Percentiles rank a stretch among this genome's conserved stretches.
phyloP scores from a whole-genome alignment of 495 filamentous ascomycete genomes.

The Annulohypoxylon maeteangense region DNA sequence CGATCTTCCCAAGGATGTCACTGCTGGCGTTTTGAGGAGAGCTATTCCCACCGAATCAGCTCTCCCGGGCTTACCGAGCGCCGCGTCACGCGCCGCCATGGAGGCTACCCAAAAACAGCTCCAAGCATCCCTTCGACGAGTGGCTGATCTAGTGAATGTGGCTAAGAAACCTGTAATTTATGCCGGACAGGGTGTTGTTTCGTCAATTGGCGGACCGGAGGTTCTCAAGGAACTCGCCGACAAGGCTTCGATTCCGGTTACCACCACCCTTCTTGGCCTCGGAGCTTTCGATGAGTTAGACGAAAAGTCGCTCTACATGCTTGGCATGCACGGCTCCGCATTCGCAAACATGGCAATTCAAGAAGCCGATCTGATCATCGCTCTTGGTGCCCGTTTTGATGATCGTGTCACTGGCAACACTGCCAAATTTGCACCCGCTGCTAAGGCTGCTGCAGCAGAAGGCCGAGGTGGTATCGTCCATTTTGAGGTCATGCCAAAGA shows the following conservation, averaged over 20 bases:
- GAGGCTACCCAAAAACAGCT: conserved; percentile 68
- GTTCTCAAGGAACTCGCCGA: conserved; percentile 75
- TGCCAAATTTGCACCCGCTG: conserved; percentile 73
- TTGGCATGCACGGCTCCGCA: conserved; percentile 83
- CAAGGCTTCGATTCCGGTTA: conserved; percentile 79
- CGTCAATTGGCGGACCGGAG: conserved; percentile 70
- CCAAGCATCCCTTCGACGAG: conserved; percentile 67
- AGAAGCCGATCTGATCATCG: conserved; percentile 80
- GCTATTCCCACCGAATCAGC: conserved; percentile 75
- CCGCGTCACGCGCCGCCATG: conserved; percentile 72
- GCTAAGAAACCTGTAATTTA: conserved; percentile 83
- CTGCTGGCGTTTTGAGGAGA: conserved; percentile 69
- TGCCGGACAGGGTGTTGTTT: conserved; percentile 76
- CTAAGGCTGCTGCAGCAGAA: conserved; percentile 73
- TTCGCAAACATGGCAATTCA: conserved; percentile 86
- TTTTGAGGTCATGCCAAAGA: conserved; percentile 86
- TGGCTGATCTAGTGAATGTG: conserved; percentile 74
- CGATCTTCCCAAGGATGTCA: conserved; percentile 83
- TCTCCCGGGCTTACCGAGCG: conserved; percentile 73
- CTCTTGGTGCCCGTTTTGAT: conserved; percentile 79
- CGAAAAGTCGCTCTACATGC: conserved; percentile 81
- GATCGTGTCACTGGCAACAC: conserved; percentile 77
- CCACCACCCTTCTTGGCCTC: conserved; percentile 80
- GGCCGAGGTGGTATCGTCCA: conserved; percentile 81
- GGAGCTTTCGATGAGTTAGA: conserved; percentile 82